phyloP scores from a whole-genome alignment of 345 rosid genomes.

The Gossypium sturtianum region DNA sequence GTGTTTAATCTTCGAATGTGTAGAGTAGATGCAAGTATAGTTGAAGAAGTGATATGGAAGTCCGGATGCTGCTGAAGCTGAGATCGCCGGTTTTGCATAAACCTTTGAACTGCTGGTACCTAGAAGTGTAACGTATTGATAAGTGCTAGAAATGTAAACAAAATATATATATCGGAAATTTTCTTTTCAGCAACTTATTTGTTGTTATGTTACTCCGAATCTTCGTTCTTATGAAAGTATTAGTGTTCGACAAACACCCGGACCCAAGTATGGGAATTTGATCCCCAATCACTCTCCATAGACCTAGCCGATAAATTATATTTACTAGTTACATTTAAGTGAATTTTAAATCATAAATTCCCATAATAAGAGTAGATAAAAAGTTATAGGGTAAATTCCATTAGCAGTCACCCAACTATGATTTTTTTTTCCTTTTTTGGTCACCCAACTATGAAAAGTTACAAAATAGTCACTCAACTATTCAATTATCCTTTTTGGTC shows the following conservation, averaged over 20 bases:
- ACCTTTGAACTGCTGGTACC: constrained; percentile 95
- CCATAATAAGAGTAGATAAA: not conserved
- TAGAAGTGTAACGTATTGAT: constrained; percentile 12
- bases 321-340: too few relatives aligned
- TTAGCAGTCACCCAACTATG: too few relatives aligned
- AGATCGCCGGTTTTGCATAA: constrained; percentile 66
- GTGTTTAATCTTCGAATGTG: constrained; percentile 85
- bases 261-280: not conserved
- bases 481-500: too few relatives aligned
- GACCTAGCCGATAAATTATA: not conserved
- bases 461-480: too few relatives aligned
- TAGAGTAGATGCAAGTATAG: constrained; percentile 87
- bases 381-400: too few relatives aligned
- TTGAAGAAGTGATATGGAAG: constrained; percentile 92
- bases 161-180: not conserved
- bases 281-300: not conserved
- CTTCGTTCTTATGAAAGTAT: too few relatives aligned
- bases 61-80: constrained; percentile 89
- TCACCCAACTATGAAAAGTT: too few relatives aligned
- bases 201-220: not conserved
- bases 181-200: not conserved
- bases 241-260: not conserved
- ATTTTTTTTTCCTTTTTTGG: too few relatives aligned
- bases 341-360: not conserved
- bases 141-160: not conserved